phyloP scores from a whole-genome alignment of 441 rosid species.

The Kokia cookei region DNA sequence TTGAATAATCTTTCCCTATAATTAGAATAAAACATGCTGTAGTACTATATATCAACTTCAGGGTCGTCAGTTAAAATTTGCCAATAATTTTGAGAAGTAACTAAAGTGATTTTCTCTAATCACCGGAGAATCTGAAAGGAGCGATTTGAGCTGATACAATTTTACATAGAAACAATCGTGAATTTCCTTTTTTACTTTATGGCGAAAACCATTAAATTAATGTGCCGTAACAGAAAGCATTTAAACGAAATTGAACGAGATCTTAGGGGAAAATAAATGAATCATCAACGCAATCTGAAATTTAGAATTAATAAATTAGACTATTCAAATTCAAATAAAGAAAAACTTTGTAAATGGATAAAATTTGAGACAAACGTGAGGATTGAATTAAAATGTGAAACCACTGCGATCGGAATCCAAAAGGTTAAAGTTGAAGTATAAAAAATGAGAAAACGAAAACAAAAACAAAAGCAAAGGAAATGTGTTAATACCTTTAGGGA shows the following conservation, averaged over 20 bases:
- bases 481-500: slow-evolving; percentile 20
- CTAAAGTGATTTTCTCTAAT: neutral
- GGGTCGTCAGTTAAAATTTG: neutral
- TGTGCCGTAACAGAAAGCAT: neutral
- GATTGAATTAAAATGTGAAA: neutral
- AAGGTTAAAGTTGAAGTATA: neutral
- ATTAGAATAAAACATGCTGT: neutral
- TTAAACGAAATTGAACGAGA: neutral
- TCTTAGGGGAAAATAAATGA: neutral
- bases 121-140: neutral
- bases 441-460: no score
- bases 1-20: neutral
- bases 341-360: neutral
- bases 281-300: neutral
- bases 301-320: neutral
- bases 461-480: slow-evolving; percentile 5
- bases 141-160: neutral
- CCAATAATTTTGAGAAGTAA: neutral
- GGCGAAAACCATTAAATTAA: neutral
- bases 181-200: neutral
- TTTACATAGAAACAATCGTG: neutral
- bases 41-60: neutral
- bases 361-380: neutral
- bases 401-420: neutral
- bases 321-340: neutral